Percentiles rank a stretch among this genome's conserved stretches.
Conservation (phyloP, 2,329 filamentous ascomycete genomes). For the Fusarium pseudocircinatum region DNA sequence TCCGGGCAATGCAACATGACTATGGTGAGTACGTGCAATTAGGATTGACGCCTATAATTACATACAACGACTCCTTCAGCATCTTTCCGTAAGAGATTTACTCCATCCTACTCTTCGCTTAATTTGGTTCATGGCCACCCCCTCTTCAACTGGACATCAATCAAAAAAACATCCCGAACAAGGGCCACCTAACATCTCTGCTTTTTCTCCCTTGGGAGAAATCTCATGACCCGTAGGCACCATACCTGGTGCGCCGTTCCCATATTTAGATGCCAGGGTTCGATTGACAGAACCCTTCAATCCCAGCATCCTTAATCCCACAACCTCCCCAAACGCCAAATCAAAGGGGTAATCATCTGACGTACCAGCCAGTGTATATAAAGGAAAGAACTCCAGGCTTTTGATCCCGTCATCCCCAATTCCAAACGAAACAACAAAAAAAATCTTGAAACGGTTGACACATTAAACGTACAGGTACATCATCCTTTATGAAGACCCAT, state of each 20-base stretch:
- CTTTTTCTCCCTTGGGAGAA: conserved; percentile 13
- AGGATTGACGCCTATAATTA: conserved; percentile 38
- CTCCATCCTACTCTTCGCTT: conserved; percentile 8
- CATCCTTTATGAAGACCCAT: conserved; percentile 43
- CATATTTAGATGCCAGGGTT: conserved; percentile 11
- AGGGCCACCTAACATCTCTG: not conserved
- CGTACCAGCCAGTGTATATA: conserved; percentile 41
- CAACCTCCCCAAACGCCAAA: conserved; percentile 41
- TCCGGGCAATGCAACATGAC: conserved; percentile 26
- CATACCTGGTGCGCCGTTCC: conserved; percentile 21
- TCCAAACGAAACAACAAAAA: conserved; percentile 29
- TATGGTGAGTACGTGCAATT: conserved; percentile 20
- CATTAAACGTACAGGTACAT: conserved; percentile 41
- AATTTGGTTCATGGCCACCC: conserved; percentile 2
- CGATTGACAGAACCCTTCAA: conserved; percentile 12
- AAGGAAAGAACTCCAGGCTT: conserved; percentile 47
- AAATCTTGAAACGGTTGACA: conserved; percentile 26
- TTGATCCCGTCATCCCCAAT: conserved; percentile 40
- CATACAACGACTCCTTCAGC: conserved; percentile 25
- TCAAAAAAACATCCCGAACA: not conserved
- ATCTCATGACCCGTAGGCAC: conserved; percentile 17
- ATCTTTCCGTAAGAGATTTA: conserved; percentile 1
- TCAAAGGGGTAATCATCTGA: conserved; percentile 34
- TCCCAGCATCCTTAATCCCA: conserved; percentile 23
- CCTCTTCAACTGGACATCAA: not conserved